Base-by-base conservation (phyloP, 768 basidiomycete genomes). In the Suillus brevipes region DNA sequence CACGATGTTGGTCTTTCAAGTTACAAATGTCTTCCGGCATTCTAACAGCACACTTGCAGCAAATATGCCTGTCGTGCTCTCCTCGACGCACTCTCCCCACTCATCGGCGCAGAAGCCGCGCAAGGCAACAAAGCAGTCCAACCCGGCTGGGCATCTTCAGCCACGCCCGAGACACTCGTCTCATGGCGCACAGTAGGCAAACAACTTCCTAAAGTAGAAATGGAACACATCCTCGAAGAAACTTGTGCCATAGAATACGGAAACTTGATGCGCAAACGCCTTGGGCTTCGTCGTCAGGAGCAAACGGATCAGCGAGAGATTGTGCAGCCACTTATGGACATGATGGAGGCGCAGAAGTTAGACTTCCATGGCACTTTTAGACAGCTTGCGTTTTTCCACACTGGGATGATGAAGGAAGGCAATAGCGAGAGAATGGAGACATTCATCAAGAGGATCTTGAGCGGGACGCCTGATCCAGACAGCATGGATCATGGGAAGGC, bases 351-450 rank as follows among this genome's bases (percentile, higher is more conserved):
- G 2, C 86, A 95, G 67, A 80, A 81, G 59, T 82, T 98, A n/a
- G 97, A 99, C 78, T 97, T 95, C 78, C 89, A 95, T 71, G 83
- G 85, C 16, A 90, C 94, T 4, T 94, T 98, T 83, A 87, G 97
- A 31, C 80, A 75, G 4, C 80, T 99, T 10, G 80, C 82, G 2
- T 77, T 75, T 49, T 95, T 97, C 84, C 80, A 79, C 18, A 84
- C 89, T 23, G 69, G 38, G 18, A 63, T 78, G 68, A 57, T 79
- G 34, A 66, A 13, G 42, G 69, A 43, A n/a, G 72, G 23, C 43
- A 62, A 14, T 28, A 66, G 64, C 18, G 72, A 72, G 23, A 69
- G 31, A 42, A 55, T 87, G 13, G 80, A 82, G 38, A 68, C 57
- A 7, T 85, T 85, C 65, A 73, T 88, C 43, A 72, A 73, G 6